Base-by-base conservation (phyloP, 2,329 filamentous ascomycete species). In the Exophiala xenobiotica region DNA sequence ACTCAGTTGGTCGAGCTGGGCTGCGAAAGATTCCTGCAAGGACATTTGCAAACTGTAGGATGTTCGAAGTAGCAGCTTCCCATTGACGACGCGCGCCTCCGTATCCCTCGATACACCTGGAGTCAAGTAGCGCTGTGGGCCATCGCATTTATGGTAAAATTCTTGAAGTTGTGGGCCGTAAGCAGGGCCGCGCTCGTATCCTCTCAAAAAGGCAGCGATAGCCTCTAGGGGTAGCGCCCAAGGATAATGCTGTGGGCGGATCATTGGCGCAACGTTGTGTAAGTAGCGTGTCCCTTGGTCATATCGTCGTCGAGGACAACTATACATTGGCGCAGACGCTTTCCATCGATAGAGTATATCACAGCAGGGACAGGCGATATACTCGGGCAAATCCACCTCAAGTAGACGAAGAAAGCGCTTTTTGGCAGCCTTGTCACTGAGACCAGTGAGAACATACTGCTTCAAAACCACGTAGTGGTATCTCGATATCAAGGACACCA, bases 81-180 rank as follows among this genome's bases (percentile, higher is more conserved):
- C 46, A 23, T 26, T 37, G 27, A 42, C 26, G n/a, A 49, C 38
- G 37, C 46, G 38, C 12, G 38, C 38, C 27, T 8, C 38, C 27
- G 39, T 43, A 3, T 33, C 37, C 38, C 39, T 43, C 37, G 46
- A 43, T 35, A 52, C 14, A 27, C 12, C 26, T 7, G 7, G 26
- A 27, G 26, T 27, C 26, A 6, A 27, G 26, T 6, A 27, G 7
- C 26, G 12, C 26, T 27, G 26, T 27, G 6, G 6, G 18, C 20
- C 26, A 22, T 40, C 27, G 35, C 49, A 52, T 18, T 43, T 19
- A 22, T 42, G 43, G 9, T 24, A 12, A 37, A 52, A 43, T 12
- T 52, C 43, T 26, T 40, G 18, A 22, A 52, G 43, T 26, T 41
- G 49, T 35, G 49, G 49, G 37, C 49, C 49, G 24, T 52, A 52